Conservation (phyloP, 2,329 filamentous ascomycete genomes). For the Colletotrichum plurivorum region DNA sequence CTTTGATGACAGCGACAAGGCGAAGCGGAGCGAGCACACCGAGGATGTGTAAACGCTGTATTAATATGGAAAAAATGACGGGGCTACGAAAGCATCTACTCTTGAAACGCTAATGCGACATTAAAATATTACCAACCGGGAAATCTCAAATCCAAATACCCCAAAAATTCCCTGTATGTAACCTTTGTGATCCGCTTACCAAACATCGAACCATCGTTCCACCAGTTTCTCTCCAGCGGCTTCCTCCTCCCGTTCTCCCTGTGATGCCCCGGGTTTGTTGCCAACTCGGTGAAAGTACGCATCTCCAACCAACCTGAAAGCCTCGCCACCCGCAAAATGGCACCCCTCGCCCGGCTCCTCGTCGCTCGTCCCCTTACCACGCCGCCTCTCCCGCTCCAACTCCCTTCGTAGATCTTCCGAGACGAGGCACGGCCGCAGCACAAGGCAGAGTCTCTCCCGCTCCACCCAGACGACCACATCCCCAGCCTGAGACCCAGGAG, state of each 20-base stretch:
- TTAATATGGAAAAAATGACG: no score
- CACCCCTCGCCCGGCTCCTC: background rate
- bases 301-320: background rate
- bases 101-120: no score
- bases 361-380: background rate
- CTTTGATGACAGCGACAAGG: conserved; percentile 25
- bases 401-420: background rate
- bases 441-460: background rate
- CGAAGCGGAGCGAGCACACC: conserved; percentile 26
- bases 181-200: no score
- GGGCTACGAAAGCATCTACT: no score
- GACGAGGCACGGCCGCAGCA: background rate
- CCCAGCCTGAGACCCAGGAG: background rate
- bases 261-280: background rate
- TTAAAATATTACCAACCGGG: no score
- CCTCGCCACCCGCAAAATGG: background rate
- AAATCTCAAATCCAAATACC: no score
- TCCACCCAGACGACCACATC: background rate
- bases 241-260: background rate
- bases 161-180: no score
- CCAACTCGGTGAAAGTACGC: background rate
- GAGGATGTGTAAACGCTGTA: conserved; percentile 14
- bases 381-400: background rate
- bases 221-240: no score
- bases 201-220: background rate